Evolutionary conservation across 108 stramenopile species (phyloP), one percentile per base, ranked within the genome.

Genomic region (Asterionellopsis glacialis): DNA sequence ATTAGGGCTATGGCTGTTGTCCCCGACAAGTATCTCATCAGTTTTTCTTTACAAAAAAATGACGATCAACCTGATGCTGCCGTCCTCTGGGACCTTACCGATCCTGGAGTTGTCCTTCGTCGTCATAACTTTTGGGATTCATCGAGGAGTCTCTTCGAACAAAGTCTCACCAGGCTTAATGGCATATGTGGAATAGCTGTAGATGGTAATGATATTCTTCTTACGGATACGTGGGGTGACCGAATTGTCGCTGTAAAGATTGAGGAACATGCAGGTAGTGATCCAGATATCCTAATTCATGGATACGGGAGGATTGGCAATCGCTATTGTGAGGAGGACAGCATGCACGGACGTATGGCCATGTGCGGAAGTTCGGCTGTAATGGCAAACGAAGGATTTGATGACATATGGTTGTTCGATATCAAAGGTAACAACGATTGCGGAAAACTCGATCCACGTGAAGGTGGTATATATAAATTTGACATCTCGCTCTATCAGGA

Each of bases 311-410:
- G 49, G n/a, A 50, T 76, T 19, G 61, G 54, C 13, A 57, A 15
- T 2, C 47, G 45, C 38, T 53, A 62, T 21, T 59, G 38, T 21
- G 70, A 72, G 25, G 64, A 51, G 22, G 61, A 44, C 6, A 71
- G n/a, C n/a, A n/a, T 62, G 50, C 75, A 76, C 19, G 75, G 75
- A 19, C 15, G 66, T 18, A 76, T 76, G 70, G 75, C 56, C 19
- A 53, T 57, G 41, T 68, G 61, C 3, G 43, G n/a, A n/a, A n/a
- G n/a, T n/a, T n/a, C n/a, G n/a, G n/a, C n/a, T n/a, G n/a, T n/a
- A n/a, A n/a, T n/a, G n/a, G n/a, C n/a, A n/a, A n/a, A n/a, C n/a
- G n/a, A n/a, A n/a, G n/a, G n/a, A n/a, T n/a, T n/a, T n/a, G n/a
- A n/a, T n/a, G n/a, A n/a, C n/a, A n/a, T n/a, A n/a, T n/a, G n/a